Evolutionary conservation across 2,329 filamentous ascomycete species (phyloP), one percentile per base, ranked within the genome.

Genomic region (Spiromastix sp.): DNA sequence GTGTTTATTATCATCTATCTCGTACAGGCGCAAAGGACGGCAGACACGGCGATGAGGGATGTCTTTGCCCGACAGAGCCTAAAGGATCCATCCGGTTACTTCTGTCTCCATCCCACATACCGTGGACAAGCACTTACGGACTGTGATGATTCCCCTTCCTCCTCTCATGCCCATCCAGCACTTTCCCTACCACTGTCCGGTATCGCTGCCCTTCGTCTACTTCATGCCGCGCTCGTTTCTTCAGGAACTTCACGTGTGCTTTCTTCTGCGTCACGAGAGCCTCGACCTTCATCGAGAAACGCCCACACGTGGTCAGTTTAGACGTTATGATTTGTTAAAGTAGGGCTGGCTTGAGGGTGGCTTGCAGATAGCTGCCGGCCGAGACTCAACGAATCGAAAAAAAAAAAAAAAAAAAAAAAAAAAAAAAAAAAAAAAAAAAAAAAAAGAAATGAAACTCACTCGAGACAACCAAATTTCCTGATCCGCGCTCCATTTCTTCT

Each of bases 401-500:
- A n/a, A n/a, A 25, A 25, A 25, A 25, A 25, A 3, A 25, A 12
- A 25, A 10, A 25, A 15, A 9, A 9, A 19, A n/a, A 21, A 33
- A 3, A 9, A 20, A 12, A 7, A 6, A n/a, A 24, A 21, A 28
- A 35, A 20, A 24, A 37, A 29, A 19, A 29, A 31, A 15, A 27
- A 16, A 8, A 32, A 21, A 38, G 21, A 20, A 2, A 29, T 28
- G 16, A 15, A 24, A 50, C 54, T 37, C 48, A 59, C 55, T 50
- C 50, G 47, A 12, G 44, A 39, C 36, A 59, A 34, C 55, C 55
- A 57, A 11, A 57, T 24, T 29, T 58, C 55, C 33, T 58, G 55
- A 34, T 57, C 53, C 7, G 54, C 56, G 34, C 51, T 56, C 53
- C 53, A 58, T 2, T 54, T 51, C 39, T 51, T 57, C 36, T 58